Percentiles rank a stretch among this genome's conserved stretches.
phyloP scores from a whole-genome alignment of 352 stramenopile species.

The Globisporangium rhizosaccharum region DNA sequence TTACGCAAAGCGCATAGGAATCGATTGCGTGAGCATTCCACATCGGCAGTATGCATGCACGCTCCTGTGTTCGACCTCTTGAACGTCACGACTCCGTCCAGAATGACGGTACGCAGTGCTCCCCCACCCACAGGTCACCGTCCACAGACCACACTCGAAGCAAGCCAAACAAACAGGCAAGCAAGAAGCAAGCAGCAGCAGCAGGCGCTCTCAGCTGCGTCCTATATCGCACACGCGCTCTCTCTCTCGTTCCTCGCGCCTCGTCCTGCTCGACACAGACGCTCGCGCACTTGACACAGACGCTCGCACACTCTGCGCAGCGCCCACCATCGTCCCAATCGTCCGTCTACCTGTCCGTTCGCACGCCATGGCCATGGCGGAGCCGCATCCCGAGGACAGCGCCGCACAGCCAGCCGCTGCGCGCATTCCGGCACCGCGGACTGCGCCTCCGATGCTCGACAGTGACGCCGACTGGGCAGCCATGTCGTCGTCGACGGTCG shows the following conservation, averaged over 20 bases:
- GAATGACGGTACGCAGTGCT: too few relatives aligned
- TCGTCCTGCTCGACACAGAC: background rate
- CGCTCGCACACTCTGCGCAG: background rate
- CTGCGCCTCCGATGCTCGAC: background rate
- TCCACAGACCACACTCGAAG: too few relatives aligned
- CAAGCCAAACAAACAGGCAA: too few relatives aligned
- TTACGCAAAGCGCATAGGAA: too few relatives aligned
- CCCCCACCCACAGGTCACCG: too few relatives aligned
- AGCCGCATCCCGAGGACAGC: conserved; percentile 7
- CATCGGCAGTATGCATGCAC: too few relatives aligned
- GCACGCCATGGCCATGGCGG: conserved; percentile 9
- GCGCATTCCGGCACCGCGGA: background rate
- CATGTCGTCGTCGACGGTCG: conserved; percentile 1
- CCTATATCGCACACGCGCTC: background rate
- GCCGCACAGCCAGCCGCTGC: background rate
- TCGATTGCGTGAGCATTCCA: too few relatives aligned
- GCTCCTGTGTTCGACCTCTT: too few relatives aligned
- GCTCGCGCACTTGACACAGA: background rate
- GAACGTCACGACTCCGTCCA: too few relatives aligned
- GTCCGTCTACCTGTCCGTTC: background rate
- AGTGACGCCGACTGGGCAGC: conserved; percentile 4
- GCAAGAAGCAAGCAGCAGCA: background rate
- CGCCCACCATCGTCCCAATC: background rate
- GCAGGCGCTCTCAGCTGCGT: background rate
- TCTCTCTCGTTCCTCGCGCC: background rate